These are phyloP conservation scores for Phytopythium helicoides DNA, from an alignment of 352 stramenopile genomes.

Conservation along the genomic window DNA sequence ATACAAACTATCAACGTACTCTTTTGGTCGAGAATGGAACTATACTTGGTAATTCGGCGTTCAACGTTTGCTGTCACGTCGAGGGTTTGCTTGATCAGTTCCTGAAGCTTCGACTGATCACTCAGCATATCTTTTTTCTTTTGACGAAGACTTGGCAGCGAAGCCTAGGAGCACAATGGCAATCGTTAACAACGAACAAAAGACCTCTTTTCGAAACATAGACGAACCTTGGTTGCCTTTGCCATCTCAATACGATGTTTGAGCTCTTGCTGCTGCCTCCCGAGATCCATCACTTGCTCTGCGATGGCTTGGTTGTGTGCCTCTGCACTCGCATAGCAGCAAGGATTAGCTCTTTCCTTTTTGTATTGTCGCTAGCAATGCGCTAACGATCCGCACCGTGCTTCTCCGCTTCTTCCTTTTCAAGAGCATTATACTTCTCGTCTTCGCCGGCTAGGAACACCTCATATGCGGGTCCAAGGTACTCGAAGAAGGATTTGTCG, in stretches of 20 bases:
- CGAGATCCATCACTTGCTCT: slow-evolving; percentile 48
- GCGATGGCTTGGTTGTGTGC: slow-evolving; percentile 48
- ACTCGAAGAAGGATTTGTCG: slow-evolving; percentile 94
- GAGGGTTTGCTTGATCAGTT: slow-evolving; percentile 83
- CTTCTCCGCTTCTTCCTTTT: slow-evolving; percentile 69
- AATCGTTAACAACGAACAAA: too few species aligned
- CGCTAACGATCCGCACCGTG: slow-evolving; percentile 44
- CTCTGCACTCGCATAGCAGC: slow-evolving; percentile 24
- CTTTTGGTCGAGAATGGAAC: slow-evolving; percentile 69
- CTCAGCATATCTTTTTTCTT: slow-evolving; percentile 86
- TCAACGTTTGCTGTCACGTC: slow-evolving; percentile 75
- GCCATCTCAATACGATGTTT: slow-evolving; percentile 61
- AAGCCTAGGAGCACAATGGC: slow-evolving; percentile 33
- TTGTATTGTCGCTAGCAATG: too few species aligned
- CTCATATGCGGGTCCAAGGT: slow-evolving; percentile 90
- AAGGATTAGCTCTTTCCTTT: too few species aligned
- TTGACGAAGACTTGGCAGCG: slow-evolving; percentile 74
- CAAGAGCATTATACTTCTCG: slow-evolving; percentile 83
- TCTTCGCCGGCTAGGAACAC: slow-evolving; percentile 95
- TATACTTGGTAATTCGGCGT: slow-evolving; percentile 87
- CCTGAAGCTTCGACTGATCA: slow-evolving; percentile 93
- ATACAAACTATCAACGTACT: slow-evolving; percentile 23
- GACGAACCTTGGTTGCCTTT: slow-evolving; percentile 62
- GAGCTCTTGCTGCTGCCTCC: slow-evolving; percentile 55
- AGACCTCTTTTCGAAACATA: neutral